Percentiles rank a stretch among this genome's conserved stretches.
Evolutionary conservation across 129 eudicot species (phyloP).

Genomic region (Tagetes erecta): DNA sequence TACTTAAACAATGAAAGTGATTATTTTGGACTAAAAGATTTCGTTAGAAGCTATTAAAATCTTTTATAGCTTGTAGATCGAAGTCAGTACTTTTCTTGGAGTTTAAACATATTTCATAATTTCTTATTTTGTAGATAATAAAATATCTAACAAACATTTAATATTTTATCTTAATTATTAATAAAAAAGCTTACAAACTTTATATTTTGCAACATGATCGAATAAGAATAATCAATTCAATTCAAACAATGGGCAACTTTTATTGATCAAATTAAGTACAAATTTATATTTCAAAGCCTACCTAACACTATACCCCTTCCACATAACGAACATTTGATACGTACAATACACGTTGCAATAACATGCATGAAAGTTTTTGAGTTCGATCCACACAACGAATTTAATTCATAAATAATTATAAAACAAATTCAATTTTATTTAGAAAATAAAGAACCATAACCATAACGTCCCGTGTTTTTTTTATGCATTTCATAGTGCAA

Average conservation of each 20-base stretch:
- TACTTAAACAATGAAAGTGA: background rate
- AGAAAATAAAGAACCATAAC: slow-evolving; percentile 6
- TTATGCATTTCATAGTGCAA: slow-evolving; percentile 6
- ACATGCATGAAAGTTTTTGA: slow-evolving; percentile 26
- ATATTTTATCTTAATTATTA: background rate
- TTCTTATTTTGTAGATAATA: too few relatives aligned
- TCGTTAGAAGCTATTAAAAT: background rate
- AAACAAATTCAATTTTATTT: slow-evolving; percentile 22
- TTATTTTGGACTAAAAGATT: background rate
- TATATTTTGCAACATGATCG: background rate
- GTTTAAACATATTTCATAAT: too few relatives aligned
- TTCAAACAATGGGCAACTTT: slow-evolving; percentile 32
- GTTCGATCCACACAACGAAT: slow-evolving; percentile 22
- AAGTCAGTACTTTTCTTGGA: too few relatives aligned
- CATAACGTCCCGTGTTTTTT: background rate
- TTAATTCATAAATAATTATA: background rate
- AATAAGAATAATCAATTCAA: background rate
- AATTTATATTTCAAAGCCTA: slow-evolving; percentile 32
- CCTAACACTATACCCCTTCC: slow-evolving; percentile 22
- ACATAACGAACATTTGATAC: slow-evolving; percentile 21
- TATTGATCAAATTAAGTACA: slow-evolving; percentile 34
- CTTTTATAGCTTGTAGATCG: background rate
- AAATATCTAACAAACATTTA: background rate
- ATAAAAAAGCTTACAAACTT: background rate
- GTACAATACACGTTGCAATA: slow-evolving; percentile 26